Evolutionary conservation across 805 yeast species (phyloP).

Genomic region (Metschnikowia bowlesiae): DNA sequence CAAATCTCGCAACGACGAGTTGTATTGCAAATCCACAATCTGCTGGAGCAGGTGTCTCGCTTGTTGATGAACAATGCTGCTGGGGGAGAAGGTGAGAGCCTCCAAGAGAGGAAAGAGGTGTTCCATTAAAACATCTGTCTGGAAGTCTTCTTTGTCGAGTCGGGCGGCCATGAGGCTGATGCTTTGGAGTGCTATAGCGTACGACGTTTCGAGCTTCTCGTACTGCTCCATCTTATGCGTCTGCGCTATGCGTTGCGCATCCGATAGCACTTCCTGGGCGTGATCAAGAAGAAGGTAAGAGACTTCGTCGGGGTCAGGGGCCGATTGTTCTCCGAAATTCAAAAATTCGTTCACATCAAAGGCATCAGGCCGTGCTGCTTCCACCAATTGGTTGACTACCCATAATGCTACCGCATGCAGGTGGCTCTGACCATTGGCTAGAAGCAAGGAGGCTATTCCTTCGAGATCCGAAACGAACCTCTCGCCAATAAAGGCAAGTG

Average conservation of each 20-base stretch:
- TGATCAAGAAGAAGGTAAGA: conserved; percentile 28
- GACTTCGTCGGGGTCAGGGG: conserved; percentile 20
- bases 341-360: conserved; percentile 19
- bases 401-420: conserved; percentile 23
- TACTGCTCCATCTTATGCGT: neutral
- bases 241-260: conserved; percentile 8
- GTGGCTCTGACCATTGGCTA: neutral
- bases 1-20: conserved; percentile 52
- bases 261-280: conserved; percentile 42
- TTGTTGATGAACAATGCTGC: conserved; percentile 47
- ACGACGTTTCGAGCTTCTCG: conserved; percentile 22
- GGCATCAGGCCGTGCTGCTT: neutral
- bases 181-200: conserved; percentile 42
- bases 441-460: neutral
- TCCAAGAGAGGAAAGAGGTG: conserved; percentile 70
- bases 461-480: conserved; percentile 2
- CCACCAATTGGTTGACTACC: conserved; percentile 25
- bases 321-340: neutral
- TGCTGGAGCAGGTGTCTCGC: conserved; percentile 50
- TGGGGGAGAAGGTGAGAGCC: conserved; percentile 54
- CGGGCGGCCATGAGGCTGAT: conserved; percentile 30
- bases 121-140: conserved; percentile 58
- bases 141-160: conserved; percentile 28
- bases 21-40: conserved; percentile 40
- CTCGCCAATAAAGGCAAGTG: conserved; percentile 8